Percentiles rank a stretch among this genome's conserved stretches.
Conservation (phyloP, 805 yeast species). For the Cyberlindnera mrakii region DNA sequence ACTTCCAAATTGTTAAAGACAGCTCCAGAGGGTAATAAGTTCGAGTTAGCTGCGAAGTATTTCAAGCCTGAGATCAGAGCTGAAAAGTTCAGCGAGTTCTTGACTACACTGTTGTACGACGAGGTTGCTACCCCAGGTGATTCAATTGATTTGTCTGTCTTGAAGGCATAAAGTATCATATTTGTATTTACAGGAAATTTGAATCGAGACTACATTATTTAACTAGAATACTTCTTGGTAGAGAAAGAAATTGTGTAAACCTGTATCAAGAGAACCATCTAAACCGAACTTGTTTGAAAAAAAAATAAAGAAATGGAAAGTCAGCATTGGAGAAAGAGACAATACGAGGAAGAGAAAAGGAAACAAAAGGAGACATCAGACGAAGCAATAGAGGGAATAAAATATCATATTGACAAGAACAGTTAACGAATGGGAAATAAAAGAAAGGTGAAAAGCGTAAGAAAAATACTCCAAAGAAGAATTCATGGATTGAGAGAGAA, state of each 20-base stretch:
- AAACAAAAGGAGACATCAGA: neutral
- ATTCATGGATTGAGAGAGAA: neutral
- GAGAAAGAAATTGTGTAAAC: no score
- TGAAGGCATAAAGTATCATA: constrained; percentile 8
- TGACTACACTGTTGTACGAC: constrained; percentile 70
- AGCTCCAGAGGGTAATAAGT: constrained; percentile 47
- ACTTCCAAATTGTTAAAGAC: constrained; percentile 47
- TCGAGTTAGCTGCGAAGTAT: constrained; percentile 59
- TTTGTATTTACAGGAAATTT: no score
- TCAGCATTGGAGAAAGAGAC: neutral
- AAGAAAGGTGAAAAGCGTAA: neutral
- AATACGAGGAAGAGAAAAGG: neutral
- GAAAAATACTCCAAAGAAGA: neutral
- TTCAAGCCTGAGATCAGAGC: constrained; percentile 69
- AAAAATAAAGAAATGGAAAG: no score
- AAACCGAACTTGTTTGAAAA: no score
- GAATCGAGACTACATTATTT: no score
- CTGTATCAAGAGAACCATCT: no score
- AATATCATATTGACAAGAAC: neutral
- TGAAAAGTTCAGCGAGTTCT: constrained; percentile 66
- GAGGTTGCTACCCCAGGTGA: constrained; percentile 36
- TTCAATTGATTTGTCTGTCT: constrained; percentile 21
- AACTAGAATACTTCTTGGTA: no score
- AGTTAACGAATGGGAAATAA: neutral
- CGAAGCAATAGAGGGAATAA: neutral